Evolutionary conservation across 257 asterid species (phyloP).

Genomic region (Solanum pennellii): DNA sequence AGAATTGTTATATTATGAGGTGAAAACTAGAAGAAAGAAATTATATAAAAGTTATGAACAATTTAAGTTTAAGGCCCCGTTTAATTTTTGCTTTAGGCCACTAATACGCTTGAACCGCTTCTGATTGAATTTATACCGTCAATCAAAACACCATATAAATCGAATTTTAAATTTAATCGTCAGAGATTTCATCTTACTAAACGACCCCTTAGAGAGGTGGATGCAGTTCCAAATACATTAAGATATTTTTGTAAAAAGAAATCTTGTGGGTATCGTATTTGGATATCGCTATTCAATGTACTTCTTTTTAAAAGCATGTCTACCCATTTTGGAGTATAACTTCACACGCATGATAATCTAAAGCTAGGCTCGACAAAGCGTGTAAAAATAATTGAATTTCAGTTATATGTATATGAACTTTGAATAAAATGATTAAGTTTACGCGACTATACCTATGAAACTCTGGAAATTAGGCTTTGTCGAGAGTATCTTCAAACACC

Average conservation of each 20-base stretch:
- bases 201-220: background rate
- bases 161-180: rapidly evolving
- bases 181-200: background rate
- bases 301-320: no score
- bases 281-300: background rate
- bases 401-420: background rate
- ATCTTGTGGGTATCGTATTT: background rate
- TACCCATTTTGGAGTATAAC: background rate
- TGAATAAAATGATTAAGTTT: background rate
- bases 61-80: no score
- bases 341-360: background rate
- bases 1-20: no score
- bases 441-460: background rate
- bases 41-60: no score
- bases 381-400: background rate
- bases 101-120: no score
- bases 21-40: no score
- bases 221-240: background rate
- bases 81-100: rapidly evolving
- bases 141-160: background rate
- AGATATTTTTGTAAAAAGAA: background rate
- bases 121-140: background rate
- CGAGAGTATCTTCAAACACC: background rate
- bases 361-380: background rate
- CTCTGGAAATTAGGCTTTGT: background rate